phyloP scores from a whole-genome alignment of 1,284 basidiomycete species.

The Farysia itapuensis region DNA sequence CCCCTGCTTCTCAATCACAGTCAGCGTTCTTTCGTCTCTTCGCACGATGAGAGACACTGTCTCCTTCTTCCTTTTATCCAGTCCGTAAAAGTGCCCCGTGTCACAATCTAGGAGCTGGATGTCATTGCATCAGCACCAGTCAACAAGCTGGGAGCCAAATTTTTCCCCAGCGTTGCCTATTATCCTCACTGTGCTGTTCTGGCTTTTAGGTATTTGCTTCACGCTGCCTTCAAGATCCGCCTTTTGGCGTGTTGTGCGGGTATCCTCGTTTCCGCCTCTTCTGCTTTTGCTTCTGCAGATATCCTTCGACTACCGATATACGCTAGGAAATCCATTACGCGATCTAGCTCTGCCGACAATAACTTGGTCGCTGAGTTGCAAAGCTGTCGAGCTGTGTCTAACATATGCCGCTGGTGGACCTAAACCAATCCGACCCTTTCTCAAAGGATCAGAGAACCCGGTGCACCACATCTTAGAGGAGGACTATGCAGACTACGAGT shows the following conservation, averaged over 20 bases:
- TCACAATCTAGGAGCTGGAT: too few species aligned
- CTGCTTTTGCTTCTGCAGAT: slow-evolving; percentile 1
- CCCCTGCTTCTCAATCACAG: too few species aligned
- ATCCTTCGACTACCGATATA: slow-evolving; percentile 9
- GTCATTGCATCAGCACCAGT: too few species aligned
- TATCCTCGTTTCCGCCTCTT: slow-evolving; percentile 16
- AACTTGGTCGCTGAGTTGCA: slow-evolving; percentile 22
- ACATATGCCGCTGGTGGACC: slow-evolving; percentile 14
- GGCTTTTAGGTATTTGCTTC: slow-evolving; percentile 24
- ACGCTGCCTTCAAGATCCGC: slow-evolving; percentile 8
- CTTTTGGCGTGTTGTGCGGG: slow-evolving; percentile 8
- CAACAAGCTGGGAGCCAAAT: slow-evolving; percentile 26
- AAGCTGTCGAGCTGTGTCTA: slow-evolving; percentile 18
- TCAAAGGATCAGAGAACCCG: neutral
- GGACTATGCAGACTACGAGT: slow-evolving; percentile 13
- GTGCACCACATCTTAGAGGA: slow-evolving; percentile 5
- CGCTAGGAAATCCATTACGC: slow-evolving; percentile 22
- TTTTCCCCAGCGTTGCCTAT: slow-evolving; percentile 10
- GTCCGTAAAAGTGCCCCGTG: too few species aligned
- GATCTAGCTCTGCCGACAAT: slow-evolving; percentile 20
- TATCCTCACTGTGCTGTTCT: slow-evolving; percentile 6
- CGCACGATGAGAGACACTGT: too few species aligned
- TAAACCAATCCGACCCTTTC: slow-evolving; percentile 17
- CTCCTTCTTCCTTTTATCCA: too few species aligned
- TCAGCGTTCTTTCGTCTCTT: too few species aligned